Evolutionary conservation across 2,329 filamentous ascomycete genomes (phyloP).

Genomic region (Metarhizium humberi): DNA sequence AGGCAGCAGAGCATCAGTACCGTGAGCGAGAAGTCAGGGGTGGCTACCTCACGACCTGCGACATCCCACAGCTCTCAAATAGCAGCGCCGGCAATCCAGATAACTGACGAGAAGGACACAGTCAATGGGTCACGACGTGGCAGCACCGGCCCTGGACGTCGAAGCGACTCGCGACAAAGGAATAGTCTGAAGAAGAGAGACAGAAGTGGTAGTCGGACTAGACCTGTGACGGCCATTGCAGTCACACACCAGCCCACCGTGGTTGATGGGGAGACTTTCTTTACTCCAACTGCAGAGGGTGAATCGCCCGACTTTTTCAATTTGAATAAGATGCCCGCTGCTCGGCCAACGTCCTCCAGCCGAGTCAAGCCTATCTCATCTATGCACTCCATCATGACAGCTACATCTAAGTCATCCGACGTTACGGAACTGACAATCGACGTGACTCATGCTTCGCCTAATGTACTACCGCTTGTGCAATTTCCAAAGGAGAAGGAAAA

Average conservation of each 20-base stretch:
- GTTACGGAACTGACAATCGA: slow-evolving; percentile 30
- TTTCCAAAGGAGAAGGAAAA: slow-evolving; percentile 45
- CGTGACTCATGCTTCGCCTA: slow-evolving; percentile 33
- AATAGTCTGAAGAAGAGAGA: slow-evolving; percentile 46
- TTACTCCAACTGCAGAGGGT: slow-evolving; percentile 35
- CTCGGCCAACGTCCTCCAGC: slow-evolving; percentile 30
- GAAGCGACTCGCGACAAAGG: slow-evolving; percentile 38
- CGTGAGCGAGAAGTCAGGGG: slow-evolving; percentile 26
- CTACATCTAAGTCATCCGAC: slow-evolving; percentile 28
- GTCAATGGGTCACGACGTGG: slow-evolving; percentile 26
- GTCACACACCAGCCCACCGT: slow-evolving; percentile 28
- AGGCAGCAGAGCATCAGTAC: slow-evolving; percentile 27
- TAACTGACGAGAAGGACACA: slow-evolving; percentile 52
- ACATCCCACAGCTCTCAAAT: slow-evolving; percentile 35
- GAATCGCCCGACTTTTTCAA: slow-evolving; percentile 35
- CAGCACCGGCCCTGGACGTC: slow-evolving; percentile 25
- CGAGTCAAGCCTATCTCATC: slow-evolving; percentile 33
- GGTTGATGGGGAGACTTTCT: slow-evolving; percentile 41
- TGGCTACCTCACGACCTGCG: slow-evolving; percentile 18
- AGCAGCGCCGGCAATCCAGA: slow-evolving; percentile 62
- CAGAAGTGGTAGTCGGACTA: slow-evolving; percentile 37
- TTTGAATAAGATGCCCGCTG: slow-evolving; percentile 28
- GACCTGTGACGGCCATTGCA: slow-evolving; percentile 33
- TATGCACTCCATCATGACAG: slow-evolving; percentile 36
- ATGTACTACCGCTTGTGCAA: slow-evolving; percentile 40